These are phyloP conservation scores for Candida albicans DNA, from an alignment of 1,139 yeast genomes.

Conservation along the genomic window DNA sequence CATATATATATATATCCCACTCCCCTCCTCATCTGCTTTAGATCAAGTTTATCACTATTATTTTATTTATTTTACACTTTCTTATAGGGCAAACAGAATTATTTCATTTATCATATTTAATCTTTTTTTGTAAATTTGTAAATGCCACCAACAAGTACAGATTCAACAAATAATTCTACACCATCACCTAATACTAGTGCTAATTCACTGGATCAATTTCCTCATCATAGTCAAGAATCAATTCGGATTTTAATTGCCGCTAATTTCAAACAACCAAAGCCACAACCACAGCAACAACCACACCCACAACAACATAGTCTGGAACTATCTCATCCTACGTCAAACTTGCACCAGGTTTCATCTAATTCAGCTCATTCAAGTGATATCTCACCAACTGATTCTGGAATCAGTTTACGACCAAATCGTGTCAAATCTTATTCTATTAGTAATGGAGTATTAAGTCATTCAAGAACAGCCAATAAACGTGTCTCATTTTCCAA, in stretches of 20 bases:
- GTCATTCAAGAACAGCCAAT: constrained; percentile 7
- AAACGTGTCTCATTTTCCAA: constrained; percentile 17
- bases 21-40: too few relatives aligned
- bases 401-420: neutral
- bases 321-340: neutral
- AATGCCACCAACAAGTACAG: neutral
- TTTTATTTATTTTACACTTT: neutral
- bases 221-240: constrained; percentile 10
- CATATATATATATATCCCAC: too few relatives aligned
- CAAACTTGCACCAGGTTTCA: neutral
- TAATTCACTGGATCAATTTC: too few relatives aligned
- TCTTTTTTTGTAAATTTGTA: neutral
- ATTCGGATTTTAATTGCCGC: constrained; percentile 15
- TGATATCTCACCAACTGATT: neutral
- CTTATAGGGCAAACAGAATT: neutral
- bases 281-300: neutral
- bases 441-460: constrained; percentile 16
- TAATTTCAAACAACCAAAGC: constrained; percentile 10
- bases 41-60: too few relatives aligned
- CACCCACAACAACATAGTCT: neutral
- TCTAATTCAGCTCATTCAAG: neutral
- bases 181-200: neutral
- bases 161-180: constrained; percentile 2
- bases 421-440: constrained; percentile 13
- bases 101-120: neutral